These are phyloP conservation scores for Pogostemon cablin DNA, from an alignment of 257 asterid genomes.

Conservation along the genomic window DNA sequence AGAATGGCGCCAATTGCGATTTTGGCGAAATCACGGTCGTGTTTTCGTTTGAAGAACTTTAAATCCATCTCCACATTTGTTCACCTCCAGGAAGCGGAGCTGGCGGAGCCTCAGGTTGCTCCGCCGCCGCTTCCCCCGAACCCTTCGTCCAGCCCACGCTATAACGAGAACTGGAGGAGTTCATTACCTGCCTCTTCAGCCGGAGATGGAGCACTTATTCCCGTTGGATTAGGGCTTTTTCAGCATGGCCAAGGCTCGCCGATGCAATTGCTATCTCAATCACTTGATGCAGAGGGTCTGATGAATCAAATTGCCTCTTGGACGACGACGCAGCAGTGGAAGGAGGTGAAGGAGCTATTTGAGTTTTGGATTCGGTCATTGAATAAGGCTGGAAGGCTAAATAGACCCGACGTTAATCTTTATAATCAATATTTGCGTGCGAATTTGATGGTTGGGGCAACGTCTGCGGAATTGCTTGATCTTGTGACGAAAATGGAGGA, in stretches of 20 bases:
- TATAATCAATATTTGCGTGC: slow-evolving; percentile 85
- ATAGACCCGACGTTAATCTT: slow-evolving; percentile 74
- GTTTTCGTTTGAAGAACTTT: slow-evolving; percentile 40
- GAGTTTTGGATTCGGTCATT: slow-evolving; percentile 73
- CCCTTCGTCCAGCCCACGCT: slow-evolving; percentile 71
- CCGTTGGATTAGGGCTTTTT: slow-evolving; percentile 40
- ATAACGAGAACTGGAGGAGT: slow-evolving; percentile 74
- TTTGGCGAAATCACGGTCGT: slow-evolving; percentile 58
- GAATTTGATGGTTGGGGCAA: slow-evolving; percentile 66
- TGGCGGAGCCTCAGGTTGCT: slow-evolving; percentile 44
- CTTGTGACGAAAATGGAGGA: slow-evolving; percentile 61
- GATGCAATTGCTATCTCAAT: slow-evolving; percentile 45
- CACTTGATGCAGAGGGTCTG: slow-evolving; percentile 56
- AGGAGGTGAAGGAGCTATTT: slow-evolving; percentile 70
- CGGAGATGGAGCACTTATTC: slow-evolving; percentile 49
- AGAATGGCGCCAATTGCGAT: slow-evolving; percentile 56
- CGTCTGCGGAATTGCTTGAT: slow-evolving; percentile 61
- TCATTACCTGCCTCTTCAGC: slow-evolving; percentile 40
- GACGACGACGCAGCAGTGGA: slow-evolving; percentile 74
- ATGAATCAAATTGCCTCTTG: slow-evolving; percentile 66
- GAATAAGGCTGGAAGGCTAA: slow-evolving; percentile 77
- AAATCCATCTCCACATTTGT: slow-evolving; percentile 72
- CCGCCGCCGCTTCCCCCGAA: slow-evolving; percentile 73
- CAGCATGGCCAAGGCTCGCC: slow-evolving; percentile 36
- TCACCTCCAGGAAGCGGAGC: slow-evolving; percentile 69